Conservation (phyloP, 2,329 filamentous ascomycete species). For the Aspergillus luchuensis region DNA sequence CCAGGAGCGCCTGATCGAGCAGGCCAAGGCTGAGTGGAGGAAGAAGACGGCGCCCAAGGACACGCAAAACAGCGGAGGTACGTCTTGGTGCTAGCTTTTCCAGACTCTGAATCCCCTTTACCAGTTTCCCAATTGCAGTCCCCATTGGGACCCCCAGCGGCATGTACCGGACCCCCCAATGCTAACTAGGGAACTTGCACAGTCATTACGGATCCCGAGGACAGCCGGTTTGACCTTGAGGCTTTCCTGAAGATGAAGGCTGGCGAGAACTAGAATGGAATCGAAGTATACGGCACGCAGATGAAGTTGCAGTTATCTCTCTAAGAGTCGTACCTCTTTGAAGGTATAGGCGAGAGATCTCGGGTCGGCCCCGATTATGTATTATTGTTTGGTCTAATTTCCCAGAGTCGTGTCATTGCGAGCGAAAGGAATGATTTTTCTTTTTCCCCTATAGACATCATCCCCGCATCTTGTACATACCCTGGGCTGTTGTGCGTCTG, state of each 20-base stretch:
- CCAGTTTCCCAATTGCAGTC: background rate
- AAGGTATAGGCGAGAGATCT: slow-evolving; percentile 39
- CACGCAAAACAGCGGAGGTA: slow-evolving; percentile 41
- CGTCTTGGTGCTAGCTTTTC: slow-evolving; percentile 26
- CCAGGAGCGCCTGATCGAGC: slow-evolving; percentile 86
- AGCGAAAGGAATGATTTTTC: slow-evolving; percentile 45
- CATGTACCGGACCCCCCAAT: slow-evolving; percentile 3
- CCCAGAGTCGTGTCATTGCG: slow-evolving; percentile 43
- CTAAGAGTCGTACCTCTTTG: slow-evolving; percentile 35
- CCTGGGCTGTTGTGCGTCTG: slow-evolving; percentile 42
- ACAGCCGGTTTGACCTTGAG: slow-evolving; percentile 93
- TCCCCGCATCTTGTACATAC: slow-evolving; percentile 47
- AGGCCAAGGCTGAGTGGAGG: slow-evolving; percentile 88
- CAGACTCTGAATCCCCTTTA: background rate
- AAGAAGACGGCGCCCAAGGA: slow-evolving; percentile 68
- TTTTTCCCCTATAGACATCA: slow-evolving; percentile 43
- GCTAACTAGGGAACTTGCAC: slow-evolving; percentile 26
- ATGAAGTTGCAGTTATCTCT: slow-evolving; percentile 34
- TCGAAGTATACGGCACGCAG: slow-evolving; percentile 30
- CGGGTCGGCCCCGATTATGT: slow-evolving; percentile 40
- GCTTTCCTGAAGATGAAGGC: slow-evolving; percentile 70
- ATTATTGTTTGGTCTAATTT: slow-evolving; percentile 48
- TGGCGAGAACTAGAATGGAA: slow-evolving; percentile 42
- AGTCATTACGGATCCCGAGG: slow-evolving; percentile 75
- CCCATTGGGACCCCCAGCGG: background rate